Conservation (phyloP, 495 filamentous ascomycete genomes). For the Daldinia decipiens region DNA sequence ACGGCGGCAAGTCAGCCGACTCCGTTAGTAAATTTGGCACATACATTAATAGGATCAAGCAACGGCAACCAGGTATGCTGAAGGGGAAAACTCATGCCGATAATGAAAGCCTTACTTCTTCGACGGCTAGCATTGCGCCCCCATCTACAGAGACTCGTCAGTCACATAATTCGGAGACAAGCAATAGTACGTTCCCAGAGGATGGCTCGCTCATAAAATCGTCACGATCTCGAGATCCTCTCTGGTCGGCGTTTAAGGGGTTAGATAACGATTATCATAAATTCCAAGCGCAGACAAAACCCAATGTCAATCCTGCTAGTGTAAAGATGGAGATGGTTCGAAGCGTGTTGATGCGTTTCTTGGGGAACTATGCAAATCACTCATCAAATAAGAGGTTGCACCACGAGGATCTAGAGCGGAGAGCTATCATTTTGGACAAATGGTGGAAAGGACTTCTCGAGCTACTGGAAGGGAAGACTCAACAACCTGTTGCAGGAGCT, state of each 20-base stretch:
- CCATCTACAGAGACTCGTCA: conserved; percentile 47
- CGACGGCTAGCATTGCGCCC: conserved; percentile 50
- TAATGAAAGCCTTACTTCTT: conserved; percentile 52
- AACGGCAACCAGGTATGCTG: conserved; percentile 52
- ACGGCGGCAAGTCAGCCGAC: conserved; percentile 42
- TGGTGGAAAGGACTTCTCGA: conserved; percentile 96
- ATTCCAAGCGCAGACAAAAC: conserved; percentile 68
- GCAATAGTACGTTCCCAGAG: conserved; percentile 49
- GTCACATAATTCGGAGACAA: conserved; percentile 47
- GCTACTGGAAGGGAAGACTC: conserved; percentile 72
- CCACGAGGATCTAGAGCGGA: conserved; percentile 87
- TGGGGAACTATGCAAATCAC: conserved; percentile 76
- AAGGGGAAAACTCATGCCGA: conserved; percentile 46
- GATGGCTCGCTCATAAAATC: conserved; percentile 30
- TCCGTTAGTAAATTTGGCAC: conserved; percentile 44
- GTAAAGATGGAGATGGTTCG: conserved; percentile 85
- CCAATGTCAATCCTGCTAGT: conserved; percentile 62
- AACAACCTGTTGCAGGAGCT: conserved; percentile 69
- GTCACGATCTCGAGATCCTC: conserved; percentile 71
- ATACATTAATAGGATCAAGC: conserved; percentile 56
- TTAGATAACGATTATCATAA: conserved; percentile 86
- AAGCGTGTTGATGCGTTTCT: conserved; percentile 82
- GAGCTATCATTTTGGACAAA: conserved; percentile 85
- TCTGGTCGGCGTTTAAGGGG: conserved; percentile 86
- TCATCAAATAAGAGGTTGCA: conserved; percentile 69